phyloP scores from a whole-genome alignment of 441 rosid species.

The Viola pubescens region DNA sequence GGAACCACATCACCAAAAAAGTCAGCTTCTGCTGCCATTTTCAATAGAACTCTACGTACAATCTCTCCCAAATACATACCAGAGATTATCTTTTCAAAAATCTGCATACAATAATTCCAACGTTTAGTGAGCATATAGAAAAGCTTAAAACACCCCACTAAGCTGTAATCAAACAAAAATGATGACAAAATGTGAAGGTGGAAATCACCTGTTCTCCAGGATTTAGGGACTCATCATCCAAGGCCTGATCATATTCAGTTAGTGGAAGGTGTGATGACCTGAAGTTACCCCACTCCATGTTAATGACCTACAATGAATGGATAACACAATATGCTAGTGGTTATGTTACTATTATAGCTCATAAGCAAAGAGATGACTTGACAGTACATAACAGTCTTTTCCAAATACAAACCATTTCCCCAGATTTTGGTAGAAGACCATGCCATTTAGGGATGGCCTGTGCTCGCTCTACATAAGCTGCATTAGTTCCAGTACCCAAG shows the following conservation, averaged over 20 bases:
- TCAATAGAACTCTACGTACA: slow-evolving; percentile 61
- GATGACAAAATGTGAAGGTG: background rate
- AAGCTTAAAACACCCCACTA: background rate
- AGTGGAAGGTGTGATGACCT: slow-evolving; percentile 62
- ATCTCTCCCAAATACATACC: slow-evolving; percentile 98
- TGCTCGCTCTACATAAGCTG: slow-evolving; percentile 87
- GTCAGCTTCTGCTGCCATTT: slow-evolving; percentile 77
- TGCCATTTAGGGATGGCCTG: slow-evolving; percentile 91
- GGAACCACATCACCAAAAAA: slow-evolving; percentile 81
- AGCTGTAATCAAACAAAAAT: background rate
- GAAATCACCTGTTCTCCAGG: slow-evolving; percentile 67
- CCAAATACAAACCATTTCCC: slow-evolving; percentile 43
- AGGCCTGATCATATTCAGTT: slow-evolving; percentile 50
- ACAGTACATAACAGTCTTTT: background rate
- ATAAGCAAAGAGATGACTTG: background rate
- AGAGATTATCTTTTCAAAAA: slow-evolving; percentile 77
- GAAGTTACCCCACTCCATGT: slow-evolving; percentile 86
- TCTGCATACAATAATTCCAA: slow-evolving; percentile 31
- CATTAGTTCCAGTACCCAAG: slow-evolving; percentile 91
- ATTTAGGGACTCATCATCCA: slow-evolving; percentile 53
- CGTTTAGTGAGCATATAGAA: background rate
- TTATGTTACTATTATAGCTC: too few relatives aligned
- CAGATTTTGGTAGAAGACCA: slow-evolving; percentile 71
- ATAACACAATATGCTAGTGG: too few relatives aligned
- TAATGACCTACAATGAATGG: slow-evolving; percentile 46